phyloP scores from a whole-genome alignment of 371 early-diverging fungal species.

The Fennellomyces sp. region DNA sequence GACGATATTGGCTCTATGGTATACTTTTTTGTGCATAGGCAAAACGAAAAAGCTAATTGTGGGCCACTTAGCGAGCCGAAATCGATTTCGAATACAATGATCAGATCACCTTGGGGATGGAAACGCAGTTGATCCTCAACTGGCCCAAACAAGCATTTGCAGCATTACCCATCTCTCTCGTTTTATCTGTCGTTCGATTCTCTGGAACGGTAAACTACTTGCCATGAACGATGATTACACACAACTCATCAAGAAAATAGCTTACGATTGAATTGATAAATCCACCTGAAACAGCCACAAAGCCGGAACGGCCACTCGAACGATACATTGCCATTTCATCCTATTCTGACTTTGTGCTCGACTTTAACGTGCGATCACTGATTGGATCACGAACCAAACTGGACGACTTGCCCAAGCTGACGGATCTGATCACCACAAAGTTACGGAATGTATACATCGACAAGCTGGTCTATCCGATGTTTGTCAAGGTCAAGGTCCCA shows the following conservation, averaged over 20 bases:
- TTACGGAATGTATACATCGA: slow-evolving; percentile 73
- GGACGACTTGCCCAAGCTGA: slow-evolving; percentile 91
- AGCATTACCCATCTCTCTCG: slow-evolving; percentile 87
- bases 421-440: slow-evolving; percentile 78
- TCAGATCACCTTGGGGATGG: slow-evolving; percentile 76
- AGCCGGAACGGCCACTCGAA: slow-evolving; percentile 44
- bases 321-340: slow-evolving; percentile 67
- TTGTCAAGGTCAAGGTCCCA: slow-evolving; percentile 53
- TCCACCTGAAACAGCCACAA: slow-evolving; percentile 45
- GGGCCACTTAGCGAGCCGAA: slow-evolving; percentile 61
- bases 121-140: slow-evolving; percentile 86
- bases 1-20: slow-evolving; percentile 76
- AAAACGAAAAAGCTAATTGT: slow-evolving; percentile 20
- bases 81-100: slow-evolving; percentile 84
- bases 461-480: slow-evolving; percentile 66
- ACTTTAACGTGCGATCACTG: slow-evolving; percentile 84
- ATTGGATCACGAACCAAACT: slow-evolving; percentile 93
- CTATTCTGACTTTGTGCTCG: slow-evolving; percentile 77
- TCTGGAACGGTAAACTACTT: slow-evolving; percentile 88
- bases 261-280: slow-evolving; percentile 48
- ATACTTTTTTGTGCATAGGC: slow-evolving; percentile 16
- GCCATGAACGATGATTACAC: not conserved
- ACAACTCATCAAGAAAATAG: slow-evolving; percentile 28
- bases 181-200: slow-evolving; percentile 82
- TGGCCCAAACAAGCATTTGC: slow-evolving; percentile 89